Conservation (phyloP, 2,329 filamentous ascomycete genomes). For the Nothopassalora personata region DNA sequence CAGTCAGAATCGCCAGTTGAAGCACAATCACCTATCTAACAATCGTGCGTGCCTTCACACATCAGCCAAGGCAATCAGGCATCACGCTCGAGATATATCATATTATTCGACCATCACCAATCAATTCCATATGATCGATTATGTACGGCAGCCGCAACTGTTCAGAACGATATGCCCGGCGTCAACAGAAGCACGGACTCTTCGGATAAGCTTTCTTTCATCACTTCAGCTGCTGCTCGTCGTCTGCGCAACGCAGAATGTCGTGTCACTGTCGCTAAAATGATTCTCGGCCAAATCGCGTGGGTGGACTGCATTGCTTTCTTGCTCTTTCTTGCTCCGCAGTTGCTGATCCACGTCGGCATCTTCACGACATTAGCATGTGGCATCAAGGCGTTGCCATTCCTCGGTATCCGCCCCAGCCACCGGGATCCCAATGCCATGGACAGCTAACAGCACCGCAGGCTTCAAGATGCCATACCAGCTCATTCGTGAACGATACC, state of each 20-base stretch:
- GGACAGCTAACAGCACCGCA: constrained; percentile 28
- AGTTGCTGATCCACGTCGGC: constrained; percentile 64
- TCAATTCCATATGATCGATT: not conserved
- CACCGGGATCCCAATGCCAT: too few relatives aligned
- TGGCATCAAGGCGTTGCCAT: constrained; percentile 60
- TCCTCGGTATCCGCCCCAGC: constrained; percentile 53
- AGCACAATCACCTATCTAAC: not conserved
- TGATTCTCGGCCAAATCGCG: constrained; percentile 70
- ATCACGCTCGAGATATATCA: not conserved
- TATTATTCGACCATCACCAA: too few relatives aligned
- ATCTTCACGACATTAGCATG: constrained; percentile 54
- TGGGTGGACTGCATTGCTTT: constrained; percentile 73
- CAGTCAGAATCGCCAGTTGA: too few relatives aligned
- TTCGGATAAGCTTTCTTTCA: constrained; percentile 4
- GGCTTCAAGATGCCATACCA: constrained; percentile 54
- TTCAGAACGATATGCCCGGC: not conserved
- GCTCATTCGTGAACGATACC: constrained; percentile 55
- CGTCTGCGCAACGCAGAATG: too few relatives aligned
- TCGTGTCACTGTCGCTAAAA: constrained; percentile 33
- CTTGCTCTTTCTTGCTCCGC: constrained; percentile 63
- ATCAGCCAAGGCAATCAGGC: not conserved
- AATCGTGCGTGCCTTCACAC: not conserved
- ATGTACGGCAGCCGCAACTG: not conserved
- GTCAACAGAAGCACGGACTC: constrained; percentile 6
- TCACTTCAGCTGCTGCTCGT: constrained; percentile 1